These are phyloP conservation scores for Pestalotiopsis sp. DNA, from an alignment of 2,329 filamentous ascomycete genomes.

Conservation along the genomic window DNA sequence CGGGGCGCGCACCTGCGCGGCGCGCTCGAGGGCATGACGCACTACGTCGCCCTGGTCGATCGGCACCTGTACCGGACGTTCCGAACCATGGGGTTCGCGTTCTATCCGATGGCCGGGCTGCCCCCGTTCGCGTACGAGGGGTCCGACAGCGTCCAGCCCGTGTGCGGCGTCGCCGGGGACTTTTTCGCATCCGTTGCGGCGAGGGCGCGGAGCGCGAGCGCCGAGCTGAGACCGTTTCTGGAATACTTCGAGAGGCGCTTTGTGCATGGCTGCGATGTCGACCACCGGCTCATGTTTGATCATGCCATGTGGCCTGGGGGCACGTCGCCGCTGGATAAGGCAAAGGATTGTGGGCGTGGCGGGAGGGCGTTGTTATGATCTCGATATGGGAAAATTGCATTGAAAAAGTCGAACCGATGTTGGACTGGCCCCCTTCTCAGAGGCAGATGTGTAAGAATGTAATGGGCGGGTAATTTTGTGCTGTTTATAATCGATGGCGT, in stretches of 20 bases:
- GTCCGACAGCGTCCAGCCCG: constrained; percentile 11
- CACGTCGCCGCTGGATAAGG: constrained; percentile 8
- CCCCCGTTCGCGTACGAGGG: constrained; percentile 15
- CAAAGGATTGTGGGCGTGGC: neutral
- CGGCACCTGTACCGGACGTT: constrained; percentile 14
- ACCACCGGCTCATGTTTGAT: constrained; percentile 19
- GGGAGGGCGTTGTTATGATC: neutral
- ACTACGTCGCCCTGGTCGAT: constrained; percentile 17
- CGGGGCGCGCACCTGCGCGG: constrained; percentile 14
- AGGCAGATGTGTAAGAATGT: too few species aligned
- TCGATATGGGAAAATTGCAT: neutral
- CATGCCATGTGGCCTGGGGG: constrained; percentile 14
- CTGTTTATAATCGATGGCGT: too few species aligned
- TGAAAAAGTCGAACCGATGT: neutral
- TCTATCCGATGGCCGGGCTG: constrained; percentile 14
- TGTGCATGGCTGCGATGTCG: constrained; percentile 12
- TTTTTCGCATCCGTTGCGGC: constrained; percentile 10
- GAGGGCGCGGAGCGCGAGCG: neutral
- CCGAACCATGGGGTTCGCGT: constrained; percentile 13
- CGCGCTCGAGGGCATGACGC: constrained; percentile 12
- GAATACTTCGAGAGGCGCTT: constrained; percentile 11
- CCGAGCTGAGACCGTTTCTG: constrained; percentile 4
- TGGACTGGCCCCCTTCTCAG: too few species aligned
- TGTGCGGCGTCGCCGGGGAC: constrained; percentile 11
- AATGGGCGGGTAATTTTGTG: too few species aligned